Base-by-base conservation (phyloP, 176 grass and related monocot species). In the Tillandsia fasciculata region DNA sequence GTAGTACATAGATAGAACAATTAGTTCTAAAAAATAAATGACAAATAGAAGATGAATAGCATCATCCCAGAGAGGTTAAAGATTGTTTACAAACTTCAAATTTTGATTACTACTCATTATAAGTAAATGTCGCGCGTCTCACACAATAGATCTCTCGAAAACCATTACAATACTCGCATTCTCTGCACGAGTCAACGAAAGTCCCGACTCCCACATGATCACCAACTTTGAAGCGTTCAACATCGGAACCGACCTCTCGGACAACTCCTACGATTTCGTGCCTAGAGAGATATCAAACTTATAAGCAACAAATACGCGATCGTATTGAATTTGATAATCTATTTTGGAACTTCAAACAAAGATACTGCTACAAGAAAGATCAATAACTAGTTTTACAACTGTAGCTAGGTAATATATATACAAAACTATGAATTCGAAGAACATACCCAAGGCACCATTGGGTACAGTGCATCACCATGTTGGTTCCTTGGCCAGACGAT, bases 241-340 rank as follows among this genome's bases (percentile, higher is more conserved):
- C 86, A 42, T 82, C 76, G 7, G 86, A 74, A 77, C 90, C 90
- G 59, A 84, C 83, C 74, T 86, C 75, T n/a, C 53, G 86, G 50
- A 95, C 86, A 69, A 90, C 72, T 72, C 91, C 91, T 74, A 70
- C 67, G 64, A 95, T 95, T 71, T 95, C 91, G 72, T 95, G 91
- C 78, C 91, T 95, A 70, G 26, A 64, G 29, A 70, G 51, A 15
- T 72, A 18, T 48, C 64, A 69, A 11, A 23, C 17, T 64, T 42
- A 53, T 53, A 74, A 48, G 61, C 70, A 72, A 63, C 20, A 78
- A 9, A 15, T 26, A 49, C 2, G n/a, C n/a, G n/a, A n/a, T 64
- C 51, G 26, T 2, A 13, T 6, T 64, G 27, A 59, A 69, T 66
- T 11, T 24, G 1, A 51, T 22, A 52, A 48, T 13, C 54, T 8